A percentile compares a stretch with the other conserved stretches of the same genome.
Evolutionary conservation across 768 basidiomycete genomes (phyloP).

Genomic region (Lactifluus subvellereus): DNA sequence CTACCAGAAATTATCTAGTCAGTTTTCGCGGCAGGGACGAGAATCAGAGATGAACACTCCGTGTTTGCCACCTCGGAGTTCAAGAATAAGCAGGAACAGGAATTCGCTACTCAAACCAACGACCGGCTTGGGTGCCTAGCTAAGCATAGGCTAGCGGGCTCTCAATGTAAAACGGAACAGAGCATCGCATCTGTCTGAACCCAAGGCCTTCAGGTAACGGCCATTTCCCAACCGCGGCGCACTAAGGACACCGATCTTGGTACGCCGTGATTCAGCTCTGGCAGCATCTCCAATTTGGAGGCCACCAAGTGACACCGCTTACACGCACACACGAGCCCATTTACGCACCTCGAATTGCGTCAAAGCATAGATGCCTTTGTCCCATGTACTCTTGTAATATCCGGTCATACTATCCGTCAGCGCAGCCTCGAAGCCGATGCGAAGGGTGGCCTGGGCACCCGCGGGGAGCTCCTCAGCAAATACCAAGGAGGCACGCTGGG

Average conservation of each 20-base stretch:
- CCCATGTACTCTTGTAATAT: constrained; percentile 72
- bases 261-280: not conserved
- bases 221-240: not conserved
- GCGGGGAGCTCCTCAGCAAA: constrained; percentile 55
- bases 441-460: constrained; percentile 64
- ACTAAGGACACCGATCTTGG: not conserved
- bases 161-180: not conserved
- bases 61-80: not conserved
- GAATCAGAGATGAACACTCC: not conserved
- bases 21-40: not conserved
- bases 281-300: not conserved
- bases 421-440: constrained; percentile 58
- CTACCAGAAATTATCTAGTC: constrained; percentile 33
- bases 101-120: not conserved
- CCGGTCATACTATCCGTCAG: constrained; percentile 74
- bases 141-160: not conserved
- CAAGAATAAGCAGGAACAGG: not conserved
- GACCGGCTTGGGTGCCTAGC: not conserved
- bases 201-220: not conserved
- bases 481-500: constrained; percentile 59
- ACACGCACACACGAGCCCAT: not conserved
- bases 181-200: not conserved
- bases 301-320: not conserved
- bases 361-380: constrained; percentile 63
- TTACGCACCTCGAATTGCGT: constrained; percentile 79